Base-by-base conservation (phyloP, 208 protist species). In the Plasmodiophora brassicae region DNA sequence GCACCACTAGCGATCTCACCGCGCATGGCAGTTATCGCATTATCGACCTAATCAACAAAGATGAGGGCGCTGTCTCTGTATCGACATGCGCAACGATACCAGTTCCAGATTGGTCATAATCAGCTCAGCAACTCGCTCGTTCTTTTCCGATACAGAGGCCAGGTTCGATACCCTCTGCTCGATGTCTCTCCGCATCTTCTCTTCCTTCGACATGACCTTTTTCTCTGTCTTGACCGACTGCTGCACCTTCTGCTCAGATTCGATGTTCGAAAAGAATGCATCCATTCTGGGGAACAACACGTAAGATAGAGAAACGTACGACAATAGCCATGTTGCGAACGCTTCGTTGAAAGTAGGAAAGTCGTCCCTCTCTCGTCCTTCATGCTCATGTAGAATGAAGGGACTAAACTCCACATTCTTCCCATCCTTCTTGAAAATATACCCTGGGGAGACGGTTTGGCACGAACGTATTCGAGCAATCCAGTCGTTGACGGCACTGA, bases 181-280 rank as follows among this genome's bases (percentile, higher is more conserved):
- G 65, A 78, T n/a, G n/a, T 78, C 65, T 5, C 65, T n/a, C 65
- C n/a, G 65, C 65, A 78, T 78, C n/a, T 78, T 78, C n/a, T 78
- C 65, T 78, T 78, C 65, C 41, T 78, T 78, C n/a, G 65, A 78
- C 5, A 78, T 14, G 14, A 38, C 65, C 41, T 78, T 78, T 32
- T 8, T 36, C n/a, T 78, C 65, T 14, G 5, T 78, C 65, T 78
- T 78, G 5, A 32, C 65, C 14, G 65, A 78, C 41, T 78, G 65
- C n/a, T 78, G 65, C 5, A 78, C n/a, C 41, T 78, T 78, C n/a
- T 78, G 65, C 20, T 44, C 5, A 8, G 65, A 78, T 78, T 78
- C 65, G 20, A 78, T 14, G 41, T 5, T 78, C 20, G 65, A 78
- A 32, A 38, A 78, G 41, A 78, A 78, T 38, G 65, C 65, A 32